Base-by-base conservation (phyloP, 257 asterid species). In the Sherardia arvensis region DNA sequence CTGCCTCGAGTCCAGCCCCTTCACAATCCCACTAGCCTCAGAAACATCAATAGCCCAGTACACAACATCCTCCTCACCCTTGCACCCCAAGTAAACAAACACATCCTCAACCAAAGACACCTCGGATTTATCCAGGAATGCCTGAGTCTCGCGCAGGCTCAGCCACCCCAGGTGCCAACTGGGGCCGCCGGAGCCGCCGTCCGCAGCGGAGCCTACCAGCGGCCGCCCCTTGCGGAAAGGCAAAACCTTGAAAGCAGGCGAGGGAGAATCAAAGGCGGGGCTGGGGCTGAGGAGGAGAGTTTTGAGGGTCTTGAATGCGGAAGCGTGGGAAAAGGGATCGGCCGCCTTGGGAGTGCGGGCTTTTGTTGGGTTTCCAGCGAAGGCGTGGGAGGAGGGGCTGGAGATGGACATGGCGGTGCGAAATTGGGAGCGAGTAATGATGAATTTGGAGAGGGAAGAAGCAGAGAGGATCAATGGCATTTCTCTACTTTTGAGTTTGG, bases 41-140 rank as follows among this genome's bases (percentile, higher is more conserved):
- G 99, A 81, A 53, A 85, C 86, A 75, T 93, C 97, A 55, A 90
- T 73, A 54, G 86, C 97, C 99, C 99, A 93, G 66, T 93, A 93
- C 53, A 90, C 99, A 55, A 67, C 86, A 68, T 71, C 94, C 11
- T 80, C 91, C 59, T 74, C 94, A 58, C 62, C 49, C 56, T 74
- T 80, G 47, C 80, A 82, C 17, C 99, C 99, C 79, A 92, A 69
- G 68, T 92, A 92, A 58, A 89, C 88, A 45, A 92, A 80, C 4
- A 82, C 74, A 49, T 89, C 88, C 28, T 89, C 99, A 72, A 70
- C 78, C 78, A 89, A 71, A 56, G 70, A 75, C 59, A 77, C 80
- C 74, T 81, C 87, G 45, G 84, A 78, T 33, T 66, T 75, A 78
- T 82, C 91, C 86, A 92, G 76, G 61, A 80, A 80, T 1, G 66